These are phyloP conservation scores for Pyrenophora teres DNA, from an alignment of 2,329 filamentous ascomycete genomes.

Conservation along the genomic window DNA sequence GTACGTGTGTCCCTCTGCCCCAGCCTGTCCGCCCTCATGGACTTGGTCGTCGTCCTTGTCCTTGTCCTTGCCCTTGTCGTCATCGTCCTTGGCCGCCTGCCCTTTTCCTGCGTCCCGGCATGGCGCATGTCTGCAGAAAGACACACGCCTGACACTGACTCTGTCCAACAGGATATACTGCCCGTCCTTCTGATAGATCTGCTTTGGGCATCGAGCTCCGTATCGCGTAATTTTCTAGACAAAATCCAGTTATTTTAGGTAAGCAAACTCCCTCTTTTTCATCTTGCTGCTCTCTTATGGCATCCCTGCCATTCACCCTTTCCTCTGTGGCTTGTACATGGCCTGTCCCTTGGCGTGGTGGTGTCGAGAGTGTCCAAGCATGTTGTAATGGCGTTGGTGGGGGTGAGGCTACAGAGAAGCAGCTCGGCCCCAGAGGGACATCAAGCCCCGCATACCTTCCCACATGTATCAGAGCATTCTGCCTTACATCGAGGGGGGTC, in stretches of 20 bases:
- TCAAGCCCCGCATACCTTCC: slow-evolving; percentile 4
- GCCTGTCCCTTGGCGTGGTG: neutral
- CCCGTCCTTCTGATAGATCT: slow-evolving; percentile 38
- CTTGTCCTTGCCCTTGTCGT: too few species aligned
- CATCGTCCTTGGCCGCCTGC: too few species aligned
- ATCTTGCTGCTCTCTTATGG: slow-evolving; percentile 1
- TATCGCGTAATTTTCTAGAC: slow-evolving; percentile 33
- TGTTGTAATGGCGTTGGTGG: slow-evolving; percentile 5
- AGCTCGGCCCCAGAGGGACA: slow-evolving; percentile 4
- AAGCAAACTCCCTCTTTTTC: slow-evolving; percentile 27
- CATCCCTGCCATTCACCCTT: neutral
- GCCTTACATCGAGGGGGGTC: slow-evolving; percentile 2
- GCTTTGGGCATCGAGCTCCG: slow-evolving; percentile 36
- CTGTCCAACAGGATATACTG: slow-evolving; percentile 30
- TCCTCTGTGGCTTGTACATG: neutral
- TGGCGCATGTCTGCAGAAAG: neutral
- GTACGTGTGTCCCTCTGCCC: slow-evolving; percentile 21
- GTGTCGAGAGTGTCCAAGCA: neutral
- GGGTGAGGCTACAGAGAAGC: slow-evolving; percentile 5
- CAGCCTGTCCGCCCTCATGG: neutral
- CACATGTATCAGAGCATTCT: neutral
- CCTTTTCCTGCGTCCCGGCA: neutral
- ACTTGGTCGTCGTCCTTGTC: neutral
- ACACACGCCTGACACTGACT: slow-evolving; percentile 16
- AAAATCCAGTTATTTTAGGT: slow-evolving; percentile 36